A percentile compares a stretch with the other conserved stretches of the same genome.
Conservation (phyloP, 78 protist species). For the Emiliania huxleyi region DNA sequence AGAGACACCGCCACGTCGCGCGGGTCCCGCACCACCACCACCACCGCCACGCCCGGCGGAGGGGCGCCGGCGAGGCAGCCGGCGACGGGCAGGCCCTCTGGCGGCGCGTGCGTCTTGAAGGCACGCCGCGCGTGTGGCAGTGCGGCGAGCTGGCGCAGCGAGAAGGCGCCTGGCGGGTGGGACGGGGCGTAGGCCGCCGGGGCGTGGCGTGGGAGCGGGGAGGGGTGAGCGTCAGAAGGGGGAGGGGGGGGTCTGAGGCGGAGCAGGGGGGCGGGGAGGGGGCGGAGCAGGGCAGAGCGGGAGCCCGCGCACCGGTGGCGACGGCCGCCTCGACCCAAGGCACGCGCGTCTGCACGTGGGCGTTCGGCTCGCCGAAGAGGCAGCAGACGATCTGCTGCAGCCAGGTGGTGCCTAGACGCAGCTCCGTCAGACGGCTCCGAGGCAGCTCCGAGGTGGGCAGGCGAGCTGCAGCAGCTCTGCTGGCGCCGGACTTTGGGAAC, state of each 20-base stretch:
- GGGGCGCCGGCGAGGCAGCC: neutral
- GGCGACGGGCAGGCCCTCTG: neutral
- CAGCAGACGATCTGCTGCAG: neutral
- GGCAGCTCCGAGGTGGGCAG: too few relatives aligned
- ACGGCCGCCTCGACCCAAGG: neutral
- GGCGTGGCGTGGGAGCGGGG: too few relatives aligned
- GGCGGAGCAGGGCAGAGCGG: neutral
- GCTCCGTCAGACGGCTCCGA: too few relatives aligned
- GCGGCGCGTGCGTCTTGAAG: constrained; percentile 2
- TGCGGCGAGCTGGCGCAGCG: too few relatives aligned
- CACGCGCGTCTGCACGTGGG: neutral
- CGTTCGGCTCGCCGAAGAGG: neutral
- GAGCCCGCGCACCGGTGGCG: neutral
- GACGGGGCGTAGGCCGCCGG: neutral
- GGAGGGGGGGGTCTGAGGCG: too few relatives aligned
- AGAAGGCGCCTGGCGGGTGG: too few relatives aligned
- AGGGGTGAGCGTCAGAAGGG: too few relatives aligned
- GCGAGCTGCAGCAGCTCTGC: too few relatives aligned
- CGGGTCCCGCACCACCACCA: neutral
- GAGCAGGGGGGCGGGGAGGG: neutral
- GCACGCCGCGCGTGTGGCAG: too few relatives aligned
- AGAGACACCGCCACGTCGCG: neutral
- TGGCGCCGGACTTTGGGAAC: neutral
- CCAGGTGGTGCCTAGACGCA: constrained; percentile 20
- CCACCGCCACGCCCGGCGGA: neutral